phyloP scores from a whole-genome alignment of 2,329 filamentous ascomycete genomes.

The Raffaelea arxii region DNA sequence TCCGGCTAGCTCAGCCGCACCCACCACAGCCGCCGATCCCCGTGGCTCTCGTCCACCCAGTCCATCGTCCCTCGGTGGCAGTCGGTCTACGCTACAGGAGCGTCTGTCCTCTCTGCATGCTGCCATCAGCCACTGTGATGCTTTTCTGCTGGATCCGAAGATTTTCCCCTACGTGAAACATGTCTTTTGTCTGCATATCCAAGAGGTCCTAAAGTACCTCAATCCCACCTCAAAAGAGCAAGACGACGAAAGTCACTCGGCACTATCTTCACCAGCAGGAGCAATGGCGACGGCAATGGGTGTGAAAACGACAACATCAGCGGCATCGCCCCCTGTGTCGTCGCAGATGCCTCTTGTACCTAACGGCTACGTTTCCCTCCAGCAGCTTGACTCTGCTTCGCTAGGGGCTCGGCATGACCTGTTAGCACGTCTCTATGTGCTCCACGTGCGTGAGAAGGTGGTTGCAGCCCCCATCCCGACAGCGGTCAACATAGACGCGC shows the following conservation, averaged over 20 bases:
- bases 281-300: too few species aligned
- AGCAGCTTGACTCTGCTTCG: slow-evolving; percentile 34
- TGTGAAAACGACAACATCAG: background rate
- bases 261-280: background rate
- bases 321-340: slow-evolving; percentile 3
- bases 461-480: background rate
- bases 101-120: slow-evolving; percentile 22
- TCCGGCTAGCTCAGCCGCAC: too few species aligned
- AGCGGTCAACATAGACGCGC: background rate
- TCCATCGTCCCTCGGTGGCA: background rate
- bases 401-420: slow-evolving; percentile 37
- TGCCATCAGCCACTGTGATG: slow-evolving; percentile 32
- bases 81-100: too few species aligned
- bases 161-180: slow-evolving; percentile 30
- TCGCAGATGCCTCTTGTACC: background rate
- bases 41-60: background rate
- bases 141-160: slow-evolving; percentile 18
- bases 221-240: slow-evolving; percentile 18
- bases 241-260: slow-evolving; percentile 13
- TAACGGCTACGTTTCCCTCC: slow-evolving; percentile 22
- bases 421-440: slow-evolving; percentile 45
- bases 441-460: slow-evolving; percentile 30
- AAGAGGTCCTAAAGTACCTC: slow-evolving; percentile 36
- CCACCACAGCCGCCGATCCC: too few species aligned
- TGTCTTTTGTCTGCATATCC: slow-evolving; percentile 38